Evolutionary conservation across 2,329 filamentous ascomycete species (phyloP).

Genomic region (Pseudogymnoascus sp.): DNA sequence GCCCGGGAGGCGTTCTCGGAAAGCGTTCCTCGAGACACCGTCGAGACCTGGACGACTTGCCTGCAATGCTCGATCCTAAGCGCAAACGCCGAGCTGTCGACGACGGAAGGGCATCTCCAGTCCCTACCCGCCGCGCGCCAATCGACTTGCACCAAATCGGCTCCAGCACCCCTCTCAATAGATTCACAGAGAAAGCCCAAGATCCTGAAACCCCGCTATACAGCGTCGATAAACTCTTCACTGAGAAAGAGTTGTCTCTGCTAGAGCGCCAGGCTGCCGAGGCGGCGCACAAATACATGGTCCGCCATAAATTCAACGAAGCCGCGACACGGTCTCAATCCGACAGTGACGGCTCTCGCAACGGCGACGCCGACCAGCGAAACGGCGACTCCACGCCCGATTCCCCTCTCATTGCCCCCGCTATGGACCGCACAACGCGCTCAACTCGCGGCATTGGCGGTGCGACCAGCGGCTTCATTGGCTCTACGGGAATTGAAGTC

Average conservation of each 20-base stretch:
- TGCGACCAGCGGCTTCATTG: slow-evolving; percentile 44
- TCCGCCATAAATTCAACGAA: slow-evolving; percentile 39
- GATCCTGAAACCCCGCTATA: slow-evolving; percentile 51
- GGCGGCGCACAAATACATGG: slow-evolving; percentile 54
- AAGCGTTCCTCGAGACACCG: slow-evolving; percentile 57
- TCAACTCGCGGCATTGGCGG: slow-evolving; percentile 49
- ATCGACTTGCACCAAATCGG: slow-evolving; percentile 40
- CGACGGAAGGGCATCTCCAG: slow-evolving; percentile 54
- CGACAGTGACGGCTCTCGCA: slow-evolving; percentile 40
- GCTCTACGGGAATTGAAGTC: slow-evolving; percentile 51
- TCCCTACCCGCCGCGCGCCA: slow-evolving; percentile 44
- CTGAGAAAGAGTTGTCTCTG: slow-evolving; percentile 60
- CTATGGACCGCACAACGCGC: slow-evolving; percentile 57
- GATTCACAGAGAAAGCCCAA: slow-evolving; percentile 46
- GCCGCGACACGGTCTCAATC: slow-evolving; percentile 24
- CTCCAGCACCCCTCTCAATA: slow-evolving; percentile 55
- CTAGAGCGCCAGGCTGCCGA: slow-evolving; percentile 56
- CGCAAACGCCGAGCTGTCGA: slow-evolving; percentile 53
- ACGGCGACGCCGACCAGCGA: slow-evolving; percentile 43
- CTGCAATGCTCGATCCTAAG: slow-evolving; percentile 49
- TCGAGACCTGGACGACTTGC: slow-evolving; percentile 50
- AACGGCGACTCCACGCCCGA: slow-evolving; percentile 35
- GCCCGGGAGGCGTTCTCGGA: slow-evolving; percentile 54
- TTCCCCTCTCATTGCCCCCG: slow-evolving; percentile 42
- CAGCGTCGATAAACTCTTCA: slow-evolving; percentile 63